phyloP scores from a whole-genome alignment of 2,329 filamentous ascomycete species.

The Fusarium torulosum region DNA sequence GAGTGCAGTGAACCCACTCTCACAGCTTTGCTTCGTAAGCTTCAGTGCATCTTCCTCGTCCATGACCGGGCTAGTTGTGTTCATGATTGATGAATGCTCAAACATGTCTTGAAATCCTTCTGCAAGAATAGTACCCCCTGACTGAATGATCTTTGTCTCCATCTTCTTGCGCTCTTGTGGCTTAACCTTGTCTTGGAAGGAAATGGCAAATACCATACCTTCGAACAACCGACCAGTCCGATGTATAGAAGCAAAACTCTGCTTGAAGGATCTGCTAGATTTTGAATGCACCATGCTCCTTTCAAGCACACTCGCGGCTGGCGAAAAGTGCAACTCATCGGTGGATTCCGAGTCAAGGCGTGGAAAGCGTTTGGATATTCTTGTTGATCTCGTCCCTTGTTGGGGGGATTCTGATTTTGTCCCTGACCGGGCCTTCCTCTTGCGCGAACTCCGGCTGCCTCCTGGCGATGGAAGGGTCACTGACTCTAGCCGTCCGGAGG shows the following conservation, averaged over 20 bases:
- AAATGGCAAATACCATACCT: slow-evolving; percentile 90
- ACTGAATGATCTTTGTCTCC: slow-evolving; percentile 72
- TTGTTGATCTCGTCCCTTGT: slow-evolving; percentile 36
- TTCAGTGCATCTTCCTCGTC: slow-evolving; percentile 57
- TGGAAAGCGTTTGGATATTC: slow-evolving; percentile 41
- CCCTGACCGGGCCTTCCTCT: slow-evolving; percentile 30
- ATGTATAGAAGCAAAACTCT: slow-evolving; percentile 46
- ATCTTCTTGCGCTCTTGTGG: slow-evolving; percentile 60
- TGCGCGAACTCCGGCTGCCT: slow-evolving; percentile 34
- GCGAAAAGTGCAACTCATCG: slow-evolving; percentile 62
- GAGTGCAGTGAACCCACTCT: slow-evolving; percentile 82
- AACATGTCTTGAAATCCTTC: slow-evolving; percentile 88
- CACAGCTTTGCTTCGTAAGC: slow-evolving; percentile 65
- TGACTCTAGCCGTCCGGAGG: slow-evolving; percentile 40
- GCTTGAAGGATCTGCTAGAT: slow-evolving; percentile 45
- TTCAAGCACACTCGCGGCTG: slow-evolving; percentile 54
- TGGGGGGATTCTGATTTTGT: slow-evolving; percentile 49
- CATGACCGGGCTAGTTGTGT: slow-evolving; percentile 48
- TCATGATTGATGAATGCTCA: slow-evolving; percentile 58
- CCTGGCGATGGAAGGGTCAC: slow-evolving; percentile 46
- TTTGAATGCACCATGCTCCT: slow-evolving; percentile 53
- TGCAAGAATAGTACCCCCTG: slow-evolving; percentile 79
- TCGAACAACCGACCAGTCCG: slow-evolving; percentile 68
- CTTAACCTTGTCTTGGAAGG: slow-evolving; percentile 67
- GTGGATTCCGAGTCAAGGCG: slow-evolving; percentile 59